Evolutionary conservation across 2,329 filamentous ascomycete genomes (phyloP).

Genomic region (Trichoderma sp.): DNA sequence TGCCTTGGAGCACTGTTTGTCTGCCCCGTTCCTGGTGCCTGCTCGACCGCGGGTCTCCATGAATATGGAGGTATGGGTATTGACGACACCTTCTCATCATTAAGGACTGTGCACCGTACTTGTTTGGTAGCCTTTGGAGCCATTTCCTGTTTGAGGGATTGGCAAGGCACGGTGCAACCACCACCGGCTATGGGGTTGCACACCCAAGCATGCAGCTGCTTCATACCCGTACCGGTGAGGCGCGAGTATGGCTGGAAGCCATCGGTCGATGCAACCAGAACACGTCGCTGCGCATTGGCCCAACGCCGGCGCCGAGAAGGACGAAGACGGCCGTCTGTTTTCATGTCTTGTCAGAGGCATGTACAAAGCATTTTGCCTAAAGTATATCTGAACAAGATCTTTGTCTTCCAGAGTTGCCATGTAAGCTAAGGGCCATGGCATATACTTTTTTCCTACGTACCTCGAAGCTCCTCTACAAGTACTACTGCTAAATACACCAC

Average conservation of each 20-base stretch:
- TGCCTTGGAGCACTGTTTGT: background rate
- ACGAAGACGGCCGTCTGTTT: slow-evolving; percentile 15
- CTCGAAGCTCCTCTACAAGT: background rate
- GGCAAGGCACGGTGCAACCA: slow-evolving; percentile 22
- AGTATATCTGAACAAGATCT: background rate
- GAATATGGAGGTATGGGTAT: background rate
- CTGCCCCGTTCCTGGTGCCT: background rate
- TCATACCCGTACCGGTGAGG: slow-evolving; percentile 27
- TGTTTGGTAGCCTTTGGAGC: background rate
- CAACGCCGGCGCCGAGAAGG: slow-evolving; percentile 10
- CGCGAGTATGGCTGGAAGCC: slow-evolving; percentile 21
- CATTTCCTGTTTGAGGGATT: slow-evolving; percentile 3
- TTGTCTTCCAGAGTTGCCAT: background rate
- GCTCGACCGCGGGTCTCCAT: background rate
- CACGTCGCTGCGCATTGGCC: slow-evolving; percentile 9
- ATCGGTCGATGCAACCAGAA: slow-evolving; percentile 24
- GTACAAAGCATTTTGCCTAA: background rate
- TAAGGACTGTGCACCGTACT: background rate
- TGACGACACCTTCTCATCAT: background rate
- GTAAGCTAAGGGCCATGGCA: background rate
- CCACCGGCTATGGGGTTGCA: background rate
- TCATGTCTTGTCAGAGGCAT: slow-evolving; percentile 6
- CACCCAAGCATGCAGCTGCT: slow-evolving; percentile 25
- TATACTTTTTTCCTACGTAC: background rate
- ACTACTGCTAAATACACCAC: background rate